Percentiles rank a stretch among this genome's conserved stretches.
Conservation (phyloP, 345 rosid species). For the Linum usitatissimum region DNA sequence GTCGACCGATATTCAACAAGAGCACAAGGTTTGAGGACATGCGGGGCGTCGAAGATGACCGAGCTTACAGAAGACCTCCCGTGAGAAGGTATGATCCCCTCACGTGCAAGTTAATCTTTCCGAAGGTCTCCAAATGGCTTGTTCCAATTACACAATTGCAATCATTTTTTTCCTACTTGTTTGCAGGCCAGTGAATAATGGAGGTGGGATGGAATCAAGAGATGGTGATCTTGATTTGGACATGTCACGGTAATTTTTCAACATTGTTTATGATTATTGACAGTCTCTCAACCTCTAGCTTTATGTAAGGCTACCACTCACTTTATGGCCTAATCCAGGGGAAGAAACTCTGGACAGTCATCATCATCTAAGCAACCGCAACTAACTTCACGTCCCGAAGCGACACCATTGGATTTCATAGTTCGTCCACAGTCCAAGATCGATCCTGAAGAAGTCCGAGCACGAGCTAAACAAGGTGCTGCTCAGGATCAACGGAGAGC, state of each 20-base stretch:
- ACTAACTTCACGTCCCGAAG: slow-evolving; percentile 84
- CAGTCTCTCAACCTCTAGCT: not conserved
- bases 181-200: slow-evolving; percentile 53
- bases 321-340: slow-evolving; percentile 28
- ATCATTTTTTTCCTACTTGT: not conserved
- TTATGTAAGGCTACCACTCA: not conserved
- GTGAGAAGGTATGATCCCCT: slow-evolving; percentile 46
- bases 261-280: too few relatives aligned
- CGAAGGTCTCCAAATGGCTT: not conserved
- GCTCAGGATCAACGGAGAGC: slow-evolving; percentile 85
- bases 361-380: slow-evolving; percentile 53
- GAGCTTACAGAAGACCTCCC: slow-evolving; percentile 65
- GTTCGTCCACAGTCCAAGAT: slow-evolving; percentile 96
- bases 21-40: slow-evolving; percentile 97
- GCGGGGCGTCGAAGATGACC: slow-evolving; percentile 70
- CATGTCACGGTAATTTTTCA: slow-evolving; percentile 45
- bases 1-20: slow-evolving; percentile 95
- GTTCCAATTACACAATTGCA: not conserved
- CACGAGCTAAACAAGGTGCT: slow-evolving; percentile 63
- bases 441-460: slow-evolving; percentile 78
- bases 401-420: slow-evolving; percentile 80
- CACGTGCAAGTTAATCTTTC: not conserved
- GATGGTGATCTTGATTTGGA: slow-evolving; percentile 89
- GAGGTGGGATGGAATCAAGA: slow-evolving; percentile 64
- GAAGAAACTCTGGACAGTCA: slow-evolving; percentile 49